These are phyloP conservation scores for Penicillium nordicum DNA, from an alignment of 2,329 filamentous ascomycete genomes.

Conservation along the genomic window DNA sequence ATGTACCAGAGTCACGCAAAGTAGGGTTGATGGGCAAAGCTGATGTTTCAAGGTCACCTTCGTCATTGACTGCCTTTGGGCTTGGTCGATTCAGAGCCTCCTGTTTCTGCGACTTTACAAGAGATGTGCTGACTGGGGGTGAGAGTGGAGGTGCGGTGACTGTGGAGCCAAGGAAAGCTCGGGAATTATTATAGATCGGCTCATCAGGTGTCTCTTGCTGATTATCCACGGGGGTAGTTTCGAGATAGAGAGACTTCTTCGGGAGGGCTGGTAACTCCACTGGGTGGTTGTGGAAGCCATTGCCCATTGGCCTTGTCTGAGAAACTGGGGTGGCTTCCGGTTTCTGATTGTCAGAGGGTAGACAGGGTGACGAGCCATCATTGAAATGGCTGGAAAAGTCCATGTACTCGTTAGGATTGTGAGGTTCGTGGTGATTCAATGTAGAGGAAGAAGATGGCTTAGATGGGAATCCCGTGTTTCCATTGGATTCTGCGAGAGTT, in stretches of 20 bases:
- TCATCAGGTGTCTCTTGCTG: not conserved
- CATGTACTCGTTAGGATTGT: slow-evolving; percentile 3
- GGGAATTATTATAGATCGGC: not conserved
- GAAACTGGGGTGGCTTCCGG: slow-evolving; percentile 1
- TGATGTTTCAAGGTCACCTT: not conserved
- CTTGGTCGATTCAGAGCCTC: not conserved
- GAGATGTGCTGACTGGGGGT: not conserved
- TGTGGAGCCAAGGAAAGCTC: not conserved
- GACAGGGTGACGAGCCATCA: slow-evolving; percentile 7
- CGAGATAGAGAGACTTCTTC: not conserved
- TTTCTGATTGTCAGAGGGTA: not conserved
- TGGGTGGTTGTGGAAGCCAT: not conserved
- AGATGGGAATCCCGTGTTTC: slow-evolving; percentile 13
- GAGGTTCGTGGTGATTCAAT: slow-evolving; percentile 18
- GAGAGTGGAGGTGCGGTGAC: not conserved
- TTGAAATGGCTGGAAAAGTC: slow-evolving; percentile 4
- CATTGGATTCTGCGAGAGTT: slow-evolving; percentile 21
- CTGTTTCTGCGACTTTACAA: not conserved
- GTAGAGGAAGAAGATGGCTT: slow-evolving; percentile 21
- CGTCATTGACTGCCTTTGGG: not conserved
- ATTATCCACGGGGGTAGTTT: not conserved
- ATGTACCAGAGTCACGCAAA: not conserved
- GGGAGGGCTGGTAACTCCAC: not conserved
- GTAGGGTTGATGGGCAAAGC: slow-evolving; percentile 5
- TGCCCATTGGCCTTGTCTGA: slow-evolving; percentile 3